Evolutionary conservation across 1,284 basidiomycete genomes (phyloP).

Genomic region (Thelephora terrestris): DNA sequence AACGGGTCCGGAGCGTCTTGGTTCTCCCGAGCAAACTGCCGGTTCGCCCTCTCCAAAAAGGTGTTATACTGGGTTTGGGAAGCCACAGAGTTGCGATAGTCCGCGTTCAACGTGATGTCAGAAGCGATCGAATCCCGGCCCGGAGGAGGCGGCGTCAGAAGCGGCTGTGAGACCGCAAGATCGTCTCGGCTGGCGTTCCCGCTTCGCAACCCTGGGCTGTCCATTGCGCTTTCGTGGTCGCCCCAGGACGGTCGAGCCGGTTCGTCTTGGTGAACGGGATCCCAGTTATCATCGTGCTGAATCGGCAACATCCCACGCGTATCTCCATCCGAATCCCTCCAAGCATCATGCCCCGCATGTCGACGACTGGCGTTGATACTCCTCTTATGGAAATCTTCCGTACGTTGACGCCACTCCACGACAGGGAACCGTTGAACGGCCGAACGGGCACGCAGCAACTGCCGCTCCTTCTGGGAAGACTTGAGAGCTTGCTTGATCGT

Average conservation of each 20-base stretch:
- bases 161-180: conserved; percentile 28
- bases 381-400: conserved; percentile 88
- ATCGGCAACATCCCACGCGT: conserved; percentile 32
- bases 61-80: conserved; percentile 44
- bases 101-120: conserved; percentile 45
- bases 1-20: conserved; percentile 75
- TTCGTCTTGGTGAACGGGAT: conserved; percentile 38
- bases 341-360: conserved; percentile 66
- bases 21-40: conserved; percentile 69
- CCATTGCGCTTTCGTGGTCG: conserved; percentile 27
- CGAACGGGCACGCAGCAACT: conserved; percentile 83
- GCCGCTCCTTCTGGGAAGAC: conserved; percentile 82
- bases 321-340: conserved; percentile 66
- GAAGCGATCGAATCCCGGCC: conserved; percentile 35
- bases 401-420: conserved; percentile 90
- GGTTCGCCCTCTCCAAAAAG: conserved; percentile 82
- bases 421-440: conserved; percentile 93
- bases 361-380: conserved; percentile 66
- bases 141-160: conserved; percentile 24
- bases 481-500: conserved; percentile 90
- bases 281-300: conserved; percentile 44
- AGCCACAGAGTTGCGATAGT: conserved; percentile 23
- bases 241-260: conserved; percentile 48
- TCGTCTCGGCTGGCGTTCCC: conserved; percentile 30
- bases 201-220: no score